Evolutionary conservation across 225 moss, liverwort and hornwort genomes (phyloP).

Genomic region (Pseudisothecium myosuroides): DNA sequence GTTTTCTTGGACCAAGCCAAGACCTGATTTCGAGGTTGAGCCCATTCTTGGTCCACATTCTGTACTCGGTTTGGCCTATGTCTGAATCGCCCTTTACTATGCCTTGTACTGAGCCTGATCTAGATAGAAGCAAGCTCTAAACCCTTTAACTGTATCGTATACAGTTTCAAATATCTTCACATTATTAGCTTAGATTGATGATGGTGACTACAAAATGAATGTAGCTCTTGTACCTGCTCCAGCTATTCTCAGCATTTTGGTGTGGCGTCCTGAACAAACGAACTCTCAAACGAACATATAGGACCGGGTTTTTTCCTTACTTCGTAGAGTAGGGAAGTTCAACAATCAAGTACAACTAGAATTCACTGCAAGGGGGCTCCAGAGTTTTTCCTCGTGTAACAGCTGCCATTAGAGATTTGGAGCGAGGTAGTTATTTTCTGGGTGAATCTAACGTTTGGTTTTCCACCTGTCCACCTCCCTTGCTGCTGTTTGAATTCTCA

Average conservation of each 20-base stretch:
- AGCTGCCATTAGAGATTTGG: not conserved
- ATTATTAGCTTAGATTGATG: not conserved
- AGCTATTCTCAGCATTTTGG: not conserved
- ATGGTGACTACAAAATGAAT: not conserved
- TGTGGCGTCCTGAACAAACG: not conserved
- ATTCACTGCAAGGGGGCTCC: not conserved
- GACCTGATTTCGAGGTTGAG: not conserved
- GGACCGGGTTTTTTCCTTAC: not conserved
- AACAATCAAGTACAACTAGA: not conserved
- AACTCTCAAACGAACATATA: not conserved
- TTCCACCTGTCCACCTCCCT: not conserved
- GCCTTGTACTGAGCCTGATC: not conserved
- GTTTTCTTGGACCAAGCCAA: not conserved
- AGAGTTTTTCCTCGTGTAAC: not conserved
- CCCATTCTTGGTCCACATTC: not conserved
- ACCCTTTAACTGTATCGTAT: not conserved
- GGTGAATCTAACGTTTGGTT: not conserved
- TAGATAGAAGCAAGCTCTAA: not conserved
- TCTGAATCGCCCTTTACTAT: not conserved
- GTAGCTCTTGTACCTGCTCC: not conserved
- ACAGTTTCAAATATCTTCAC: not conserved
- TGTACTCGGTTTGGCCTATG: not conserved
- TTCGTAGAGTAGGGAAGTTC: not conserved
- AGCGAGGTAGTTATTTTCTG: not conserved
- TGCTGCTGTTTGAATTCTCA: not conserved